A percentile compares a stretch with the other conserved stretches of the same genome.
phyloP scores from a whole-genome alignment of 2,329 filamentous ascomycete species.

The Fusarium sp. region DNA sequence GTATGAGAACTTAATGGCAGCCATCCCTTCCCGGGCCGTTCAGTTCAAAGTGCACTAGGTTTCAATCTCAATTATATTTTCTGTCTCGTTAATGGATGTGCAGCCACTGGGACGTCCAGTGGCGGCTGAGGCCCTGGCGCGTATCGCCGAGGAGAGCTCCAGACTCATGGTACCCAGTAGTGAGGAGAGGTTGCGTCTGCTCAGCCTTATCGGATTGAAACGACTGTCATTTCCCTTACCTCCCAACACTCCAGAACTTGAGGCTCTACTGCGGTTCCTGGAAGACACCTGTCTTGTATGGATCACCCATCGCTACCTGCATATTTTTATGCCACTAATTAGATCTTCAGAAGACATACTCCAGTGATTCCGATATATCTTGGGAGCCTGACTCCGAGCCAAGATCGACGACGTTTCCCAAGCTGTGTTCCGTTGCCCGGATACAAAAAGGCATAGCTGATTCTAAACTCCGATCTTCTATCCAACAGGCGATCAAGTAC shows the following conservation, averaged over 20 bases:
- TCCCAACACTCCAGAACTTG: background rate
- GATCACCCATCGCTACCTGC: fast-evolving
- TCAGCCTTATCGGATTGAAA: background rate
- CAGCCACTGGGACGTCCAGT: background rate
- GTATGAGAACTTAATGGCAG: too few species aligned
- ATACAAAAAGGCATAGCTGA: background rate
- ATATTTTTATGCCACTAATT: background rate
- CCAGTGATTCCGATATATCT: background rate
- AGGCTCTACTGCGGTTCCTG: background rate
- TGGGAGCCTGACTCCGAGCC: background rate
- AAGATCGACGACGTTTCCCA: background rate
- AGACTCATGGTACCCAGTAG: background rate
- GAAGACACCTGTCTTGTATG: background rate
- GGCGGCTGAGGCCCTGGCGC: background rate
- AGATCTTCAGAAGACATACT: background rate
- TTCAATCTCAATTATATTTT: background rate
- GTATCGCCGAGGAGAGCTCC: background rate
- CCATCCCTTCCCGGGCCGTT: background rate
- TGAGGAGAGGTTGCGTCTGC: background rate
- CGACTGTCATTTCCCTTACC: background rate
- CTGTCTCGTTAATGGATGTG: fast-evolving
- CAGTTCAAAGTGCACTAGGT: background rate
- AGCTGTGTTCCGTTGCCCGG: background rate
- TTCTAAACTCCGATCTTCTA: background rate
- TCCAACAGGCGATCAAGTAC: background rate